Evolutionary conservation across 441 rosid genomes (phyloP).

Genomic region (Raphanus hybrid): DNA sequence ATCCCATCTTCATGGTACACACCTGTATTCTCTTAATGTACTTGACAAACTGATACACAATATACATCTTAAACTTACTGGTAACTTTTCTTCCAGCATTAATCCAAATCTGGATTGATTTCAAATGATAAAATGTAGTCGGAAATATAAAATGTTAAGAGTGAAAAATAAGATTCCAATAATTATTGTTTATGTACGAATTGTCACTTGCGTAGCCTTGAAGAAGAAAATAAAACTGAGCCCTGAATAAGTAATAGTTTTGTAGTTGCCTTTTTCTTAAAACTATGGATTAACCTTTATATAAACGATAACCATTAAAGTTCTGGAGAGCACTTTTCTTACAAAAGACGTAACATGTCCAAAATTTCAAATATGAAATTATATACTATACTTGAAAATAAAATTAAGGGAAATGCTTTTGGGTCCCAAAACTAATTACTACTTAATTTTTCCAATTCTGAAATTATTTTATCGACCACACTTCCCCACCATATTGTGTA

Average conservation of each 20-base stretch:
- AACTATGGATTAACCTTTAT: conserved; percentile 9
- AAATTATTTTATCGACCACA: too few species aligned
- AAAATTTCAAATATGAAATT: neutral
- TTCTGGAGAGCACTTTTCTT: conserved; percentile 34
- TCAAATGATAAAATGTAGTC: neutral
- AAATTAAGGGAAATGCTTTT: conserved; percentile 15
- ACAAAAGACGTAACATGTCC: conserved; percentile 29
- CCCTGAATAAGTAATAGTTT: conserved; percentile 20
- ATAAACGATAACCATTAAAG: conserved; percentile 25
- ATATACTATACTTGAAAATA: neutral
- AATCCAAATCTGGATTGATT: neutral
- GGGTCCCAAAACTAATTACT: conserved; percentile 1
- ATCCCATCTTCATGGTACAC: too few species aligned
- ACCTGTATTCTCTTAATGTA: too few species aligned
- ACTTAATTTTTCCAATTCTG: neutral
- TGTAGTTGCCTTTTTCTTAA: conserved; percentile 13
- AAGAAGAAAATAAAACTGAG: neutral
- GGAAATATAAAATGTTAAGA: neutral
- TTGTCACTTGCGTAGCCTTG: conserved; percentile 25
- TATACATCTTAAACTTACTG: neutral
- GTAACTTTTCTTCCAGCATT: neutral
- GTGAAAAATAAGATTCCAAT: conserved; percentile 23
- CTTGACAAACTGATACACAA: too few species aligned
- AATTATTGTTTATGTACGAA: conserved; percentile 34
- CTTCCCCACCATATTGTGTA: neutral